Conservation (phyloP, 441 rosid genomes). For the Euphorbia corollata region DNA sequence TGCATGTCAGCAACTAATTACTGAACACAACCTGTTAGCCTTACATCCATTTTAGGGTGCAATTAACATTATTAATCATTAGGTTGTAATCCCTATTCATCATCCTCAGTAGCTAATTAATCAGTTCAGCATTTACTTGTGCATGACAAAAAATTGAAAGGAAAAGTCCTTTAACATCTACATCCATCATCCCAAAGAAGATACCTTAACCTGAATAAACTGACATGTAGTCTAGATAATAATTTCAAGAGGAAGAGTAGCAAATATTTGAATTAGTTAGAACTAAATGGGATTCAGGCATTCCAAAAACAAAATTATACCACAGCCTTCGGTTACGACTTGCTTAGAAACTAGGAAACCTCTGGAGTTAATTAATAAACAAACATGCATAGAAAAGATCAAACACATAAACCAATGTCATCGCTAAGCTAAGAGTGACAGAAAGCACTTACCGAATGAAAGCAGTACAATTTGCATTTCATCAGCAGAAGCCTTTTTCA, state of each 20-base stretch:
- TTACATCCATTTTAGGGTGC: background rate
- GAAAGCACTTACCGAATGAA: slow-evolving; percentile 60
- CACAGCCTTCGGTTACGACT: background rate
- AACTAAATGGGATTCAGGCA: background rate
- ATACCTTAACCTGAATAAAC: background rate
- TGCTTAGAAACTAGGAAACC: background rate
- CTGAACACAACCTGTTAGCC: background rate
- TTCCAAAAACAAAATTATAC: background rate
- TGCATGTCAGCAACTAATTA: no score
- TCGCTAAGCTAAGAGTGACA: background rate
- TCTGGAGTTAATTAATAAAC: background rate
- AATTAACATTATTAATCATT: background rate
- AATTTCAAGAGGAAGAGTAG: background rate
- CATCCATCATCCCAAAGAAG: background rate
- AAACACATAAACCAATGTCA: background rate
- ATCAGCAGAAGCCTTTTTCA: slow-evolving; percentile 96
- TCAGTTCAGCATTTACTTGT: background rate
- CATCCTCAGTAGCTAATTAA: background rate
- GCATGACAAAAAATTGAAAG: background rate
- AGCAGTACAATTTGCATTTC: slow-evolving; percentile 97
- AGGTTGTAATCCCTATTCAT: background rate
- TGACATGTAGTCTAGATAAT: background rate
- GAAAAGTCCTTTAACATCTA: background rate
- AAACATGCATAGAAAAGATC: background rate
- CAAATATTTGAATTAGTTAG: background rate